These are phyloP conservation scores for Fusarium brevicatenulatum DNA, from an alignment of 2,329 filamentous ascomycete species.

Conservation along the genomic window DNA sequence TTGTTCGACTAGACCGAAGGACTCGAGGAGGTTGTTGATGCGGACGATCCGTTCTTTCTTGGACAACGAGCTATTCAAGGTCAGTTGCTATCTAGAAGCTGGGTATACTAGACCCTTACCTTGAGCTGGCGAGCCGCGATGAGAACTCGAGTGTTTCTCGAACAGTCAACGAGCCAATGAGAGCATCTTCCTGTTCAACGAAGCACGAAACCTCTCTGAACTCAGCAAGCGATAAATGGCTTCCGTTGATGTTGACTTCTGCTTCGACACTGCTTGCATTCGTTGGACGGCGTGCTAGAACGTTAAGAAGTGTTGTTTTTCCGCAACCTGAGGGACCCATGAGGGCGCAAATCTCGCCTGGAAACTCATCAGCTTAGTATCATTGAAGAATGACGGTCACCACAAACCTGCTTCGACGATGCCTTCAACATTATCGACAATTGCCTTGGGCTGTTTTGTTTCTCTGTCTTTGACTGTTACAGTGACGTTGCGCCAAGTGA, in stretches of 20 bases:
- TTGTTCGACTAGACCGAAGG: conserved; percentile 79
- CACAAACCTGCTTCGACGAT: conserved; percentile 68
- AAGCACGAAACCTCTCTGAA: conserved; percentile 78
- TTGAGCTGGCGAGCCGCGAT: conserved; percentile 71
- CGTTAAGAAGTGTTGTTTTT: conserved; percentile 86
- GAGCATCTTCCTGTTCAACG: conserved; percentile 88
- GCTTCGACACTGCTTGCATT: conserved; percentile 52
- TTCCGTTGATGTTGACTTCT: conserved; percentile 70
- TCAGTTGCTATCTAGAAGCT: neutral
- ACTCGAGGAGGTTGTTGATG: conserved; percentile 72
- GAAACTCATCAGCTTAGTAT: neutral
- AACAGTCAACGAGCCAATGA: conserved; percentile 84
- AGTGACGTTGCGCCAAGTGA: conserved; percentile 73
- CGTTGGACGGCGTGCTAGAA: conserved; percentile 69
- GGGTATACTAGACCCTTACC: conserved; percentile 50
- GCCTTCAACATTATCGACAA: conserved; percentile 72
- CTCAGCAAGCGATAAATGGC: conserved; percentile 57
- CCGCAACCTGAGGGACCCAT: conserved; percentile 82
- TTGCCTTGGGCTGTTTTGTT: conserved; percentile 69
- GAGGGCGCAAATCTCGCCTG: conserved; percentile 77
- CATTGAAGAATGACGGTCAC: neutral
- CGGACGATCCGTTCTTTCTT: conserved; percentile 68
- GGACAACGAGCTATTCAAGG: conserved; percentile 47
- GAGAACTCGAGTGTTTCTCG: conserved; percentile 83
- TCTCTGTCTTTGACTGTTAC: conserved; percentile 78